Base-by-base conservation (phyloP, 148 eudicot genomes). In the Drosera capensis region DNA sequence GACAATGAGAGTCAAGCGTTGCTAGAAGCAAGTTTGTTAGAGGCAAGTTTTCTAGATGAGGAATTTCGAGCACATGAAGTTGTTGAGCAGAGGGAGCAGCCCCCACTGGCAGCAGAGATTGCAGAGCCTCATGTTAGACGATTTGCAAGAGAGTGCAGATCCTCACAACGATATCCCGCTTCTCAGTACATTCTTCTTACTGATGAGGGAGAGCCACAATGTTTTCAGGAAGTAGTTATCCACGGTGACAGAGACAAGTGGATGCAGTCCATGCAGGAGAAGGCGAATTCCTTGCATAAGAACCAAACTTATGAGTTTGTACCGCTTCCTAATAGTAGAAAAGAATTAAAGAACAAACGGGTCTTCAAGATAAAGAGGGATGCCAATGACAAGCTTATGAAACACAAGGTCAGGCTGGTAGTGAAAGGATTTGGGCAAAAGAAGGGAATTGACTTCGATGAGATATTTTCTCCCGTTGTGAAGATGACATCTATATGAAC, bases 261-360 rank as follows among this genome's bases (percentile, higher is more conserved):
- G 39, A 14, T 17, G 11, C 17, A 44, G 5, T 55, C 40, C 24
- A 57, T 57, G 52, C 43, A 62, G 29, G 52, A 57, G 7, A 25
- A 68, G 40, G 37, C 54, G 52, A 9, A 25, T 2, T 55, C 54
- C 25, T 48, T 53, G 35, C 51, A 53, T 21, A 19, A 57, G 9
- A 46, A 55, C 7, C 25, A 21, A 8, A 51, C 43, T 0, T 45
- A 30, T 51, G 54, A 60, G 17, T 3, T 62, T 1, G 50, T 47
- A 7, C 8, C 51, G 21, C 19, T 67, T 15, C 51, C 51, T 14
- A 37, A 58, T 15, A 61, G 54, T 0, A 54, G 16, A 23, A 23
- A 14, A 26, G 52, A 48, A 14, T 37, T 68, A 1, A 61, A 45
- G 5, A 47, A 40, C 15, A 68, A 57, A 23, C 57, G 59, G 57